Evolutionary conservation across 257 asterid species (phyloP).

Genomic region (Dorcoceras hygrometricum): DNA sequence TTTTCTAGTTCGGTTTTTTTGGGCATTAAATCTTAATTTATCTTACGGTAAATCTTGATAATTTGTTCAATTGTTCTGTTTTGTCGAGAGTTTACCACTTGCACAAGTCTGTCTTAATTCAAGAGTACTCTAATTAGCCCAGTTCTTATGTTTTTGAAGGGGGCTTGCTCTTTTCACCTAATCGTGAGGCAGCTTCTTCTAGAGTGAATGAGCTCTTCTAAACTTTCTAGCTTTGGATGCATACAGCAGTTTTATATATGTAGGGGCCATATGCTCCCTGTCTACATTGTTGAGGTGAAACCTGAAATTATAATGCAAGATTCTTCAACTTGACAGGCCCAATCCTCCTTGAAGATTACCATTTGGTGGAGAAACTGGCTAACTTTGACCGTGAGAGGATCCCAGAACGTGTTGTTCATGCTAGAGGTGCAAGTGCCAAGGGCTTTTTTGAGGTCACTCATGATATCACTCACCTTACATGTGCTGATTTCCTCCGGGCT

Average conservation of each 20-base stretch:
- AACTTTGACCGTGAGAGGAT: conserved; percentile 89
- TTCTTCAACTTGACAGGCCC: conserved; percentile 50
- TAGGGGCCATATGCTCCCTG: neutral
- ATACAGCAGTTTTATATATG: neutral
- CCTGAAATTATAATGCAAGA: conserved; percentile 19
- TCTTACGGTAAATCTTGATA: no score
- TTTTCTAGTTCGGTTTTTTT: neutral
- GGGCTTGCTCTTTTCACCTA: neutral
- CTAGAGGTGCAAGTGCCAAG: conserved; percentile 98
- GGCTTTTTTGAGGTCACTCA: conserved; percentile 98
- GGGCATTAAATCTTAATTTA: neutral
- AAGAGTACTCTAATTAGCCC: no score
- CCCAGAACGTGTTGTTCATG: conserved; percentile 96
- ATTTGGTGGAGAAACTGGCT: conserved; percentile 84
- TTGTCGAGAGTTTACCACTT: no score
- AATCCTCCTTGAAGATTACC: conserved; percentile 93
- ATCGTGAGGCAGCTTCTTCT: neutral
- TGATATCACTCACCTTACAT: conserved; percentile 76
- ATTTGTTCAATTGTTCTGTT: no score
- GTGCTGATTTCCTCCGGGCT: conserved; percentile 96
- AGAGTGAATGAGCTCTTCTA: neutral
- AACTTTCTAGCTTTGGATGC: neutral
- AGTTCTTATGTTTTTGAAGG: neutral
- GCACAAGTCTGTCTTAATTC: no score
- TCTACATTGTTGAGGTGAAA: neutral